A percentile compares a stretch with the other conserved stretches of the same genome.
Conservation (phyloP, 2,329 filamentous ascomycete genomes). For the Xylariales sp. region DNA sequence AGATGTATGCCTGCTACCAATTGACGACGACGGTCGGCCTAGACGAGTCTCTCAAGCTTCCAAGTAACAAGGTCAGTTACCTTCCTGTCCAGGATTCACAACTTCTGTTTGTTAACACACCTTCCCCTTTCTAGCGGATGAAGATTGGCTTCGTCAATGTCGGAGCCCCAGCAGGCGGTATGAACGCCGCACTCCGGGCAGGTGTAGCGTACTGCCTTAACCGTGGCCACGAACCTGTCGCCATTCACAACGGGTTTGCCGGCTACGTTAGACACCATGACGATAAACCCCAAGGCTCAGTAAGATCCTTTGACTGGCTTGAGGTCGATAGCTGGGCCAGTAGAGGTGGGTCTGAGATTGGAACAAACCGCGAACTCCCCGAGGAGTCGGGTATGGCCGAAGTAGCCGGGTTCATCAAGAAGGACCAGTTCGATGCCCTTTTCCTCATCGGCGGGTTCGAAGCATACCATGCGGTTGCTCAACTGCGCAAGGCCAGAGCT, state of each 20-base stretch:
- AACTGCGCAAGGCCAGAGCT: constrained; percentile 75
- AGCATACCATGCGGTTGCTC: constrained; percentile 86
- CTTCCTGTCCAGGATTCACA: too few species aligned
- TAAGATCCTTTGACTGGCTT: constrained; percentile 84
- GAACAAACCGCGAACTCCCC: constrained; percentile 91
- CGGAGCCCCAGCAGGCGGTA: constrained; percentile 91
- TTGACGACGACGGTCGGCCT: constrained; percentile 84
- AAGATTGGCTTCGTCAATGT: constrained; percentile 95
- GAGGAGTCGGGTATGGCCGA: constrained; percentile 77
- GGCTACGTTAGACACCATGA: constrained; percentile 87
- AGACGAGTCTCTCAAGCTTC: constrained; percentile 59
- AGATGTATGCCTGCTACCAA: constrained; percentile 86
- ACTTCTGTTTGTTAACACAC: neutral
- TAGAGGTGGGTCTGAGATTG: constrained; percentile 95
- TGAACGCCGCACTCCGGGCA: constrained; percentile 94
- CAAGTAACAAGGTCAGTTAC: constrained; percentile 61
- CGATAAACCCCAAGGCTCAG: constrained; percentile 75
- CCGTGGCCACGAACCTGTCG: constrained; percentile 86
- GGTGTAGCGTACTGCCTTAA: constrained; percentile 90
- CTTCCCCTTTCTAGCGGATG: constrained; percentile 59
- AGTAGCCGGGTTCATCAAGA: constrained; percentile 77
- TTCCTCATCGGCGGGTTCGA: constrained; percentile 95
- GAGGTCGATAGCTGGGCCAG: constrained; percentile 95
- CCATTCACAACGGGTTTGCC: constrained; percentile 95
- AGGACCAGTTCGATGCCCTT: constrained; percentile 85